These are phyloP conservation scores for Paspalum vaginatum DNA, from an alignment of 176 grass and related monocot genomes.

Conservation along the genomic window DNA sequence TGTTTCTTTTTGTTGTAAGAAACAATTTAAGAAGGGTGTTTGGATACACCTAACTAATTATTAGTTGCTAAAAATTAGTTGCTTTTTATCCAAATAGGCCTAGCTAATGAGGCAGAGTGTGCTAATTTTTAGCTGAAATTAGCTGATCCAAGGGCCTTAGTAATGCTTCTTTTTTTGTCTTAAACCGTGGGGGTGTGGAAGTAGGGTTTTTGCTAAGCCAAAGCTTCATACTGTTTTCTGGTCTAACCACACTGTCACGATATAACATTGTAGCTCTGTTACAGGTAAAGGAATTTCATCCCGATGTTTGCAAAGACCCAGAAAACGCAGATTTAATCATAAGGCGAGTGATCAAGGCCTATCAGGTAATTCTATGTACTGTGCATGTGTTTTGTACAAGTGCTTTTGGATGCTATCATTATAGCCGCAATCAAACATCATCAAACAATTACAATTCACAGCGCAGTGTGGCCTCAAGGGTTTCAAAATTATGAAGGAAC, in stretches of 20 bases:
- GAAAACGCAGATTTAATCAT: constrained; percentile 59
- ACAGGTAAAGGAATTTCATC: constrained; percentile 68
- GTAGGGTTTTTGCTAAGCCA: neutral
- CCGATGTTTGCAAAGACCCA: constrained; percentile 55
- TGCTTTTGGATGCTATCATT: constrained; percentile 5
- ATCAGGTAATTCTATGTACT: constrained; percentile 41
- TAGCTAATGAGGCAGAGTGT: too few species aligned
- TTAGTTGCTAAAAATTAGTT: too few species aligned
- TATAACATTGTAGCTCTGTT: constrained; percentile 5
- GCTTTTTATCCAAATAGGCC: too few species aligned
- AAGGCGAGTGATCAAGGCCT: constrained; percentile 54
- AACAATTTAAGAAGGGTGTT: too few species aligned
- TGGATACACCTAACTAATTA: too few species aligned
- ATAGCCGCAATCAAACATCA: neutral
- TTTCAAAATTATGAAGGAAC: constrained; percentile 12
- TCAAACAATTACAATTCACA: constrained; percentile 8
- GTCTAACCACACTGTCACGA: neutral
- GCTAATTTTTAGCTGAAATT: too few species aligned
- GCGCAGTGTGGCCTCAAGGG: neutral
- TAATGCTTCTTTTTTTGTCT: too few species aligned
- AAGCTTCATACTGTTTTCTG: constrained; percentile 1
- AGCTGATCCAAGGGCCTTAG: too few species aligned
- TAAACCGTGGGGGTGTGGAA: neutral
- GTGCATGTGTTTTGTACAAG: constrained; percentile 4
- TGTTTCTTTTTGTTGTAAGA: neutral